Conservation (phyloP, 169 alveolate species). For the Eimeria necatrix region DNA sequence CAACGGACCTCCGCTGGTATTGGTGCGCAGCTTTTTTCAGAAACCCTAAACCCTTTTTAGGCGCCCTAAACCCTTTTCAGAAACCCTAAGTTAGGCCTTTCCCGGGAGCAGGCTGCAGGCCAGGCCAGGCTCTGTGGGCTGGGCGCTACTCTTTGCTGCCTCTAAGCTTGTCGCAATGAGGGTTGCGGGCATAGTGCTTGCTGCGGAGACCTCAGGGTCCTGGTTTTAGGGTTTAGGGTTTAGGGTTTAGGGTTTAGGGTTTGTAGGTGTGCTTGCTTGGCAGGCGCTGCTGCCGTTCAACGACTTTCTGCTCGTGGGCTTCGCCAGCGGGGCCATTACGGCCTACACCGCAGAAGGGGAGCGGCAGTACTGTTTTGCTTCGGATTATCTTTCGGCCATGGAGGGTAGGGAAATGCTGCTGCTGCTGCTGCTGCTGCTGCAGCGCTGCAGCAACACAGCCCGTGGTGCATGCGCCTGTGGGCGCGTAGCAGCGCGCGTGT, state of each 20-base stretch:
- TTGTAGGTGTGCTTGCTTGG: background rate
- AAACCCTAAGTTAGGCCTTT: background rate
- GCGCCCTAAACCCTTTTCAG: background rate
- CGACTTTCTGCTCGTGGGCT: slow-evolving; percentile 17
- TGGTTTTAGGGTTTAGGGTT: no score
- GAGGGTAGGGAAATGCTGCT: background rate
- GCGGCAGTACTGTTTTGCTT: slow-evolving; percentile 33
- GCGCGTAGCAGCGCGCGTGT: no score
- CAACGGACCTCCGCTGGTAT: slow-evolving; percentile 19
- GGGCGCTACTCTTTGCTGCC: background rate
- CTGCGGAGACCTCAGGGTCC: no score
- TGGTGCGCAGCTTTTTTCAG: background rate
- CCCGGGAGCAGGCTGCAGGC: no score
- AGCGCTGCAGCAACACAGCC: no score
- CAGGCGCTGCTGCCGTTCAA: slow-evolving; percentile 28
- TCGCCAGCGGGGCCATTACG: slow-evolving; percentile 30
- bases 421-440: no score
- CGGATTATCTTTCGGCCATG: slow-evolving; percentile 29
- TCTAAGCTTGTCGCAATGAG: no score
- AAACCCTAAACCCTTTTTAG: background rate
- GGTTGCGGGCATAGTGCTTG: no score
- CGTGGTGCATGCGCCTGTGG: no score
- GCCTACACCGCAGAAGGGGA: slow-evolving; percentile 40
- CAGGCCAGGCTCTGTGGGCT: no score
- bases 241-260: no score